Conservation (phyloP, 441 rosid genomes). For the Gossypium laxum region DNA sequence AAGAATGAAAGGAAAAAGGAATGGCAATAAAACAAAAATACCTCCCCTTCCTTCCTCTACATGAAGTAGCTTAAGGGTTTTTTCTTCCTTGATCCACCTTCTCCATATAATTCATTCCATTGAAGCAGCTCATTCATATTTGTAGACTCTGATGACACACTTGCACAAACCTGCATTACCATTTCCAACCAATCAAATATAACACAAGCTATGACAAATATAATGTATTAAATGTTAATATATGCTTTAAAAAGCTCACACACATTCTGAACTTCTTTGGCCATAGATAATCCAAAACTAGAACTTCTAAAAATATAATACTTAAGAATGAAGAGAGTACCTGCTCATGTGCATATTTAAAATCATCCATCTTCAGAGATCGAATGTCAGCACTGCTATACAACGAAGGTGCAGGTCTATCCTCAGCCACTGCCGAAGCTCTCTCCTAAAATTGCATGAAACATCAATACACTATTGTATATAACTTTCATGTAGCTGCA, state of each 20-base stretch:
- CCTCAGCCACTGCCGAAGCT: conserved; percentile 52
- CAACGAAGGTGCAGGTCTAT: conserved; percentile 53
- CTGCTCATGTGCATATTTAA: conserved; percentile 89
- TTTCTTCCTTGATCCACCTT: conserved; percentile 96
- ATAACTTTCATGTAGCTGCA: neutral
- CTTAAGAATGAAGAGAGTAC: conserved; percentile 22
- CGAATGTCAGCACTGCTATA: conserved; percentile 72
- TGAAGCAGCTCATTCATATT: conserved; percentile 90
- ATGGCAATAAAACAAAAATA: conserved; percentile 19
- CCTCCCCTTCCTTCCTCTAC: conserved; percentile 40
- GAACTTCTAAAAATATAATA: neutral
- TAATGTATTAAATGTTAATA: neutral
- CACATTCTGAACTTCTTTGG: neutral
- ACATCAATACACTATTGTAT: conserved; percentile 1
- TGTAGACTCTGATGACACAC: conserved; percentile 83
- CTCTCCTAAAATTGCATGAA: conserved; percentile 50
- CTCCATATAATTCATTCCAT: conserved; percentile 97
- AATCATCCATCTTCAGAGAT: conserved; percentile 67
- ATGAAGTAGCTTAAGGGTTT: conserved; percentile 85
- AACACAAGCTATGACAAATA: too few species aligned
- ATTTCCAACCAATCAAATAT: neutral
- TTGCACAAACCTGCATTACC: conserved; percentile 74
- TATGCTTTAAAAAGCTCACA: neutral
- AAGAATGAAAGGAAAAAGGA: conserved; percentile 20
- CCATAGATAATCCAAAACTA: neutral